These are phyloP conservation scores for Dipteronia dyeriana DNA, from an alignment of 345 rosid genomes.

Conservation along the genomic window DNA sequence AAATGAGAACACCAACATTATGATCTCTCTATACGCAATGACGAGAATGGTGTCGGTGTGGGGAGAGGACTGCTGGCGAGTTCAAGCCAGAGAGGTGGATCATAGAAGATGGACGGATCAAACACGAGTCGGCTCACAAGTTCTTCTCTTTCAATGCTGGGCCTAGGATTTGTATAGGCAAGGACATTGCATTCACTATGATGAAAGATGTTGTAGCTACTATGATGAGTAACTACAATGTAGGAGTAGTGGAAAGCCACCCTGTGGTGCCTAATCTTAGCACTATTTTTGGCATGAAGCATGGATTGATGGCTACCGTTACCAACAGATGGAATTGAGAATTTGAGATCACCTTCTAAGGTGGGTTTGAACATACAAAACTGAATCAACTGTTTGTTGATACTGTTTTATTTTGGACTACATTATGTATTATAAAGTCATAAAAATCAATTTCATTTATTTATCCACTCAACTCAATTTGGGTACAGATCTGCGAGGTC, in stretches of 20 bases:
- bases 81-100: conserved; percentile 49
- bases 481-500: too few species aligned
- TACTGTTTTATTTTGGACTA: too few species aligned
- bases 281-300: conserved; percentile 32
- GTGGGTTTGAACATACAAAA: too few species aligned
- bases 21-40: conserved; percentile 13
- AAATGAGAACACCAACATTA: background rate
- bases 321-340: background rate
- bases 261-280: conserved; percentile 26
- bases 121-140: conserved; percentile 35
- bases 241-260: conserved; percentile 28
- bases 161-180: conserved; percentile 42
- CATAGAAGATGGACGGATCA: conserved; percentile 26
- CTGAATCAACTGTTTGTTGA: too few species aligned
- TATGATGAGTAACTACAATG: conserved; percentile 20
- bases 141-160: conserved; percentile 35
- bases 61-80: conserved; percentile 37
- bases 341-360: too few species aligned
- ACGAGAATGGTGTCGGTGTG: conserved; percentile 23
- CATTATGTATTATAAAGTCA: too few species aligned
- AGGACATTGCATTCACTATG: conserved; percentile 31
- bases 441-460: too few species aligned
- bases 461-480: too few species aligned
- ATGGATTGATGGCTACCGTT: conserved; percentile 35
- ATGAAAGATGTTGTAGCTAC: conserved; percentile 35